Evolutionary conservation across 306 rosid genomes (phyloP), one percentile per base, ranked within the genome.

Genomic region (Arachis stenosperma): DNA sequence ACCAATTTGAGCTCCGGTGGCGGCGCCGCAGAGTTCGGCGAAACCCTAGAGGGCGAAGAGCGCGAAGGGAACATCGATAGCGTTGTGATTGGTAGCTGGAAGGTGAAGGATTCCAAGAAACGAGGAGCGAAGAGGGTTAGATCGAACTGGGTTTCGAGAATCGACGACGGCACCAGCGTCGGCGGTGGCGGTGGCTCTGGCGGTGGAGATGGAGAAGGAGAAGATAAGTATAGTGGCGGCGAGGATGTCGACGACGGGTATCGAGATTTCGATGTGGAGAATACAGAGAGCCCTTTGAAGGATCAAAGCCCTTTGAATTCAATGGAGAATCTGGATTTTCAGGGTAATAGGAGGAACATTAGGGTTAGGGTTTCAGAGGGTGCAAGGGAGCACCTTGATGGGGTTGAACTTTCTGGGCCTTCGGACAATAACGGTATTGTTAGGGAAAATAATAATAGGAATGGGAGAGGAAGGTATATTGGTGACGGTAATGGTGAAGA

Each of bases 61-160:
- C 70, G 80, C 66, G 93, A 89, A 37, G 82, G 80, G 6, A 90
- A 90, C 84, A 76, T 87, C 9, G 96, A 92, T 22, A 77, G 82
- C 37, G 87, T 85, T 52, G 85, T 89, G 13, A 86, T 90, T 82
- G 97, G 96, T 15, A 88, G 96, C 85, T 88, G 98, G 98, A 92
- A 87, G 73, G 85, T 84, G 54, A 87, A 78, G 61, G 96, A 89
- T 7, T 76, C 93, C 22, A 91, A 89, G 66, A 89, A 88, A 52
- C 57, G 74, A 74, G 91, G 47, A 42, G 69, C 87, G 7, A 90
- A 92, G 57, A 71, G 93, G 75, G 78, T 78, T 68, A 83, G 98
- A 86, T 88, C 96, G 80, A 88, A 88, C 86, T 93, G 98, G 97
- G 76, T 79, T 47, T 62, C 91, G 2, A 82, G 88, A 76, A 78